A percentile compares a stretch with the other conserved stretches of the same genome.
Evolutionary conservation across 2,329 filamentous ascomycete genomes (phyloP).

Genomic region (Thielaviopsis ethacetica): DNA sequence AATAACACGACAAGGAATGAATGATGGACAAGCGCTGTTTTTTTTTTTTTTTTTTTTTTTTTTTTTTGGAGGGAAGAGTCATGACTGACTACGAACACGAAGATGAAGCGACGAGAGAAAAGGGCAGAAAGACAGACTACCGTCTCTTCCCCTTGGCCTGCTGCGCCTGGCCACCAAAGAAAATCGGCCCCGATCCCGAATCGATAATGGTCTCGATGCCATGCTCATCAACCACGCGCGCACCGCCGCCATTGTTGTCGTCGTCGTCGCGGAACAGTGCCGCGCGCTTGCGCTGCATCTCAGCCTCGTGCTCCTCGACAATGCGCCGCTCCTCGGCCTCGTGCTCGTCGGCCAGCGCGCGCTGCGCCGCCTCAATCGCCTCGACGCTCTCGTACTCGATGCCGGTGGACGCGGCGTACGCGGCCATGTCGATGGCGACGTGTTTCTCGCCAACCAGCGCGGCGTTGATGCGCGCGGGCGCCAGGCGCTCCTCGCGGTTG

Average conservation of each 20-base stretch:
- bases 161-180: not conserved
- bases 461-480: conserved; percentile 45
- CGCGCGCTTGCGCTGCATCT: conserved; percentile 30
- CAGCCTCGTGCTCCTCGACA: conserved; percentile 31
- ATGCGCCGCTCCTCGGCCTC: conserved; percentile 27
- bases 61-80: conserved; percentile 3
- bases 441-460: conserved; percentile 45
- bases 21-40: too few relatives aligned
- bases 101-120: not conserved
- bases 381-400: conserved; percentile 38
- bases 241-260: too few relatives aligned
- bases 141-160: not conserved
- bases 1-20: too few relatives aligned
- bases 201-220: not conserved
- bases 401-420: conserved; percentile 39
- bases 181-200: not conserved
- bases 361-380: conserved; percentile 38
- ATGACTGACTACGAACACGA: not conserved
- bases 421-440: conserved; percentile 40
- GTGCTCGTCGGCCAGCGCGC: conserved; percentile 27
- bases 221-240: not conserved
- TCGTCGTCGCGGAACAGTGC: conserved; percentile 29
- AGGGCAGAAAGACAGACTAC: not conserved
- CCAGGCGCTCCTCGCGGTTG: conserved; percentile 57
- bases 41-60: not conserved